Conservation (phyloP, 2,329 filamentous ascomycete genomes). For the Paecilomyces fulvus region DNA sequence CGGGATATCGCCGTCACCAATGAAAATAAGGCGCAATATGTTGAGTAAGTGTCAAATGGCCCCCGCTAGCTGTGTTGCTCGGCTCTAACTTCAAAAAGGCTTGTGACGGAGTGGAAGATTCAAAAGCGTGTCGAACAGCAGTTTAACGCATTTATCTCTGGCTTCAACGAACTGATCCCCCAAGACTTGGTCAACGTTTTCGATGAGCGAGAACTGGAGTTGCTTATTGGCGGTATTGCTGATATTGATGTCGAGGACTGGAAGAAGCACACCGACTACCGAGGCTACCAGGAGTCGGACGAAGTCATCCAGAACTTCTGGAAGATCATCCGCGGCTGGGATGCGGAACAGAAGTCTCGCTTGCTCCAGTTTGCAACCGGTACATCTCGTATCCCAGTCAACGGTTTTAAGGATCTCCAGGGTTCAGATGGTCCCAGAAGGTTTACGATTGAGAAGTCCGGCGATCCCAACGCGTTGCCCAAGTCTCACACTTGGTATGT, state of each 20-base stretch:
- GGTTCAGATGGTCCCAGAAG: constrained; percentile 89
- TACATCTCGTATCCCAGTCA: constrained; percentile 95
- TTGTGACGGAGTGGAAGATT: constrained; percentile 99
- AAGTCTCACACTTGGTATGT: constrained; percentile 97
- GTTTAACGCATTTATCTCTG: constrained; percentile 94
- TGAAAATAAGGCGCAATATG: constrained; percentile 98
- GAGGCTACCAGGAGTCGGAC: constrained; percentile 94
- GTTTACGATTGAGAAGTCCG: constrained; percentile 97
- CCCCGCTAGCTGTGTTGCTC: neutral
- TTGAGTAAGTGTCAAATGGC: constrained; percentile 55
- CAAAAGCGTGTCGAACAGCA: constrained; percentile 97
- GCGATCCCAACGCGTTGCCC: constrained; percentile 79
- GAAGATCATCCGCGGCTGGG: constrained; percentile 91
- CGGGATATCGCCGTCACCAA: constrained; percentile 93
- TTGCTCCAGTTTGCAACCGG: constrained; percentile 95
- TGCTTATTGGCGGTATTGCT: constrained; percentile 97
- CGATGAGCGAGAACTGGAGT: constrained; percentile 91
- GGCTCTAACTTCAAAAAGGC: constrained; percentile 31
- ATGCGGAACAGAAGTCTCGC: constrained; percentile 95
- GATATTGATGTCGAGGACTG: constrained; percentile 99
- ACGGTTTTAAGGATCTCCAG: constrained; percentile 98
- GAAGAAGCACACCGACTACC: constrained; percentile 99
- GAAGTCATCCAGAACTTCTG: constrained; percentile 98
- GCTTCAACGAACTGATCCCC: constrained; percentile 96
- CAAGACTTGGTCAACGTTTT: constrained; percentile 97